Conservation (phyloP, 805 yeast species). For the Candida germanica region DNA sequence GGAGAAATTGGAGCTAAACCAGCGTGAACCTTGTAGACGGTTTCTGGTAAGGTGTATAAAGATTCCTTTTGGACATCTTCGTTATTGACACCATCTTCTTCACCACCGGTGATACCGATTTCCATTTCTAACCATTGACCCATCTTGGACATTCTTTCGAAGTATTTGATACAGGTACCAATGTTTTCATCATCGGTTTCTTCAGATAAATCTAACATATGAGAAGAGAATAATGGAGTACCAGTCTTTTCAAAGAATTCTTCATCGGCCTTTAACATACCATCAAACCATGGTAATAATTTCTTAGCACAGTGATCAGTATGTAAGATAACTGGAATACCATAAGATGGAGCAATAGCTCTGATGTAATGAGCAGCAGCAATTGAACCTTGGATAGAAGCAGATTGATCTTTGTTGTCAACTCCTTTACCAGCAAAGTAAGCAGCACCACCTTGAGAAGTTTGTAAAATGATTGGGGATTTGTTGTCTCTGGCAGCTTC, state of each 20-base stretch:
- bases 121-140: constrained; percentile 99
- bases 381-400: constrained; percentile 89
- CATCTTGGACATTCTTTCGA: constrained; percentile 89
- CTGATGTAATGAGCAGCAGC: constrained; percentile 99
- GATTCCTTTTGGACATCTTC: constrained; percentile 83
- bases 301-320: constrained; percentile 99
- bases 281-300: constrained; percentile 97
- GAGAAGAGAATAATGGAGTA: constrained; percentile 96
- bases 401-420: constrained; percentile 86
- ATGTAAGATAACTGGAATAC: constrained; percentile 95
- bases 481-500: constrained; percentile 48
- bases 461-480: constrained; percentile 94
- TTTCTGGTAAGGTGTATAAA: constrained; percentile 93
- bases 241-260: constrained; percentile 82
- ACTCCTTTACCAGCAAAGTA: constrained; percentile 99
- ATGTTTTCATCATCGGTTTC: constrained; percentile 96
- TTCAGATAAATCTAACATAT: constrained; percentile 97
- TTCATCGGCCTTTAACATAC: constrained; percentile 96
- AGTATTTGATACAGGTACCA: constrained; percentile 89
- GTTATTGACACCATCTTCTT: constrained; percentile 99
- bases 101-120: constrained; percentile 99
- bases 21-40: constrained; percentile 86
- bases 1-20: constrained; percentile 90
- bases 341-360: constrained; percentile 93
- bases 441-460: constrained; percentile 99